Conservation (phyloP, 2,329 filamentous ascomycete species). For the Lachnellula arida region DNA sequence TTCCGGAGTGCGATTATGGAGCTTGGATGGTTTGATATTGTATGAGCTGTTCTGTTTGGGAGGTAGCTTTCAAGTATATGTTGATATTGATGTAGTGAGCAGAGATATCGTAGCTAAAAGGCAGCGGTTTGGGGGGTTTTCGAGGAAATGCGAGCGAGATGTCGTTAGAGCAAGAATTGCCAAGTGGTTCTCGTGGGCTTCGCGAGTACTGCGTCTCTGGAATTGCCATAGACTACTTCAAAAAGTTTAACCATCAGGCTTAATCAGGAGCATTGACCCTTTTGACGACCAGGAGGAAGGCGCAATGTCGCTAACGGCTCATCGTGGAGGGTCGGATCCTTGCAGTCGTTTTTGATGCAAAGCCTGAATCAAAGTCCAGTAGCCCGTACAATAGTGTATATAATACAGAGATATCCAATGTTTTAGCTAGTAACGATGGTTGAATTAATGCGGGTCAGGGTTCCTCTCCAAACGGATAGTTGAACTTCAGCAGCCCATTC, state of each 20-base stretch:
- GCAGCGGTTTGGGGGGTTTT: not conserved
- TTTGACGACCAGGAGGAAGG: not conserved
- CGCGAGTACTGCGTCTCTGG: not conserved
- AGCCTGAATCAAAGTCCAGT: not conserved
- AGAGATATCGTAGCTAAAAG: not conserved
- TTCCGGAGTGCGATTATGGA: slow-evolving; percentile 11
- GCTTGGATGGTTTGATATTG: slow-evolving; percentile 8
- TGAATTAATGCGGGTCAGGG: not conserved
- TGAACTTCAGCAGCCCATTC: slow-evolving; percentile 93
- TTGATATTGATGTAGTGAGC: slow-evolving; percentile 10
- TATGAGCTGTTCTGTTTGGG: not conserved
- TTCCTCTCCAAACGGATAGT: slow-evolving; percentile 84
- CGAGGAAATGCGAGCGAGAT: not conserved
- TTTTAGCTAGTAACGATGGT: not conserved
- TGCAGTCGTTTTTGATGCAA: not conserved
- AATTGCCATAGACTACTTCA: not conserved
- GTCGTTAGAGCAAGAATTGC: not conserved
- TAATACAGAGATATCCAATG: not conserved
- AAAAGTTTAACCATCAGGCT: not conserved
- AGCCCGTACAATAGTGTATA: not conserved
- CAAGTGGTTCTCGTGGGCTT: not conserved
- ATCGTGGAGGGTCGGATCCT: not conserved
- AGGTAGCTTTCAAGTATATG: slow-evolving; percentile 8
- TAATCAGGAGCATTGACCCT: not conserved
- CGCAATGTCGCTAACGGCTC: not conserved